Evolutionary conservation across 2,329 filamentous ascomycete genomes (phyloP).

Genomic region (Chaetomium strumarium): DNA sequence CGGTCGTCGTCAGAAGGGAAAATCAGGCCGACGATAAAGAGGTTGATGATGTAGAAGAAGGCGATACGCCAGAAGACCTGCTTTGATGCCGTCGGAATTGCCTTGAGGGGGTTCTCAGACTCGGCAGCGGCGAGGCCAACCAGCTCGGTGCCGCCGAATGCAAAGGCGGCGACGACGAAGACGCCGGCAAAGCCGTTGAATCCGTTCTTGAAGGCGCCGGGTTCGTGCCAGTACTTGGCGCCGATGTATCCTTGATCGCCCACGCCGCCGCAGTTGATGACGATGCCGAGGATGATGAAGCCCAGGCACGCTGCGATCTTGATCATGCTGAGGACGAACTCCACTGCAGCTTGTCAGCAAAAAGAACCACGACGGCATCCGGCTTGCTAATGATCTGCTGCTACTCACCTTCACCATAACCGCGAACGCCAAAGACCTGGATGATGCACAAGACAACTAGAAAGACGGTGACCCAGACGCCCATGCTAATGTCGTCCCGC

Average conservation of each 20-base stretch:
- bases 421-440: constrained; percentile 51
- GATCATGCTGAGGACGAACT: constrained; percentile 71
- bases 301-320: constrained; percentile 71
- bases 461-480: constrained; percentile 53
- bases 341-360: constrained; percentile 27
- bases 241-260: constrained; percentile 67
- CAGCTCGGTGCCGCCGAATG: constrained; percentile 51
- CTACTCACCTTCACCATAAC: constrained; percentile 52
- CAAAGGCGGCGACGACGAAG: constrained; percentile 48
- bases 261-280: constrained; percentile 61
- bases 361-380: constrained; percentile 19
- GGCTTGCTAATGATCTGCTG: background rate
- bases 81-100: constrained; percentile 59
- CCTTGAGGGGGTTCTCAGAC: constrained; percentile 51
- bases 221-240: constrained; percentile 62
- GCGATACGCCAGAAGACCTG: constrained; percentile 39
- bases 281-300: constrained; percentile 70
- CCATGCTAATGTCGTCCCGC: constrained; percentile 44
- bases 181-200: constrained; percentile 16
- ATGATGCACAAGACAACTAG: constrained; percentile 45
- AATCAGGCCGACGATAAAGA: constrained; percentile 46
- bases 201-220: constrained; percentile 52
- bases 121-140: constrained; percentile 55
- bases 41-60: constrained; percentile 45
- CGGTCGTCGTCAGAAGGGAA: constrained; percentile 5